Evolutionary conservation across 1,284 basidiomycete species (phyloP), one percentile per base, ranked within the genome.

Genomic region (Lentinula novae-zelandiae): DNA sequence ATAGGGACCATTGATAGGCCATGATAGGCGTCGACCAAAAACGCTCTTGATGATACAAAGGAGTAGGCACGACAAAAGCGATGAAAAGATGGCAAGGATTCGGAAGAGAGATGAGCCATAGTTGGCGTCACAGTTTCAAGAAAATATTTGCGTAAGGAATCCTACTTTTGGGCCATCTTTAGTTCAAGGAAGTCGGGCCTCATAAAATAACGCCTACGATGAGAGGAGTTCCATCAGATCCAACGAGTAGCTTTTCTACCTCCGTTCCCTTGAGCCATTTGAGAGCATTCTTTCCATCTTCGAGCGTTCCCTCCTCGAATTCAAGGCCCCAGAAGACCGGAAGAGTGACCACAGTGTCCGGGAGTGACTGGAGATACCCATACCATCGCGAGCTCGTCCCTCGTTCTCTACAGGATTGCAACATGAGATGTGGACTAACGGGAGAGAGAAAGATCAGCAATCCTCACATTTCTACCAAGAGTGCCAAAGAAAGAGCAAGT

Each of bases 1-100:
- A 96, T 83, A 1, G 95, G 94, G 12, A 95, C 92, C 83, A 98
- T 90, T 1, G 90, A 84, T 20, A 95, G 78, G 1, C 87, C 86
- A 72, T 96, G 93, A 71, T 87, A 95, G 3, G 86, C 81, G 71
- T 97, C 95, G 58, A 96, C 86, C 57, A 92, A 76, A 75, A 98
- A 98, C 0, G 95, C 90, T 44, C 95, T 82, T 2, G 93, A 93
- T 9, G 88, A 90, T 46, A 96, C 92, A 33, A 96, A 82, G 3
- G 87, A 82, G 74, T 89, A 96, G 1, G 92, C 87, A 62, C 83
- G 80, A 58, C 83, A 76, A 68, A 91, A 94, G 2, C 81, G 83
- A 17, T 72, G 62, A 60, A 44, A 27, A n/a, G n/a, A 20, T 54
- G 66, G 60, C 51, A 54, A 50, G 44, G 66, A 66, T 61, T 50